A percentile compares a stretch with the other conserved stretches of the same genome.
phyloP scores from a whole-genome alignment of 108 stramenopile species.

The Fragilaria crotonensis region DNA sequence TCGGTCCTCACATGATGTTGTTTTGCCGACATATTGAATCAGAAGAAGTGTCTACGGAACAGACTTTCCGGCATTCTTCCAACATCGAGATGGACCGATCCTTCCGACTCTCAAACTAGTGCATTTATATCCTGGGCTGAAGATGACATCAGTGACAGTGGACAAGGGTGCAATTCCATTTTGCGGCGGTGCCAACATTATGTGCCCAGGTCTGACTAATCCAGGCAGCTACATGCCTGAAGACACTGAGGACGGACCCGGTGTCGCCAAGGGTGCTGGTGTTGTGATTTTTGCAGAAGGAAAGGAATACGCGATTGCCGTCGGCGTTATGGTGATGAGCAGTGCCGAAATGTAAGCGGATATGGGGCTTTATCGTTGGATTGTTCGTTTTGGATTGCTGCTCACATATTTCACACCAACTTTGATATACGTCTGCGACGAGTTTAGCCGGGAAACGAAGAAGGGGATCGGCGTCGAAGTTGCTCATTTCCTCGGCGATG shows the following conservation, averaged over 20 bases:
- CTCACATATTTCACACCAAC: neutral
- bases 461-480: slow-evolving; percentile 92
- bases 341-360: slow-evolving; percentile 76
- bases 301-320: slow-evolving; percentile 86
- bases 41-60: slow-evolving; percentile 19
- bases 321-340: slow-evolving; percentile 90
- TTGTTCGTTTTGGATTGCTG: too few relatives aligned
- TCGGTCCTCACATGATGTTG: slow-evolving; percentile 71
- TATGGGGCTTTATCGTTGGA: too few relatives aligned
- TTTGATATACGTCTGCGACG: too few relatives aligned
- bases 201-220: slow-evolving; percentile 95
- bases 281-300: slow-evolving; percentile 92
- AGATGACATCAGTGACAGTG: slow-evolving; percentile 63
- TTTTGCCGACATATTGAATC: slow-evolving; percentile 51
- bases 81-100: slow-evolving; percentile 91
- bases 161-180: slow-evolving; percentile 95
- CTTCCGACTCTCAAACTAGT: slow-evolving; percentile 84
- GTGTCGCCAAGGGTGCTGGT: slow-evolving; percentile 59
- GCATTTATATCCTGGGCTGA: slow-evolving; percentile 70
- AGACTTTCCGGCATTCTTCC: slow-evolving; percentile 84
- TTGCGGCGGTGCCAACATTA: slow-evolving; percentile 94
- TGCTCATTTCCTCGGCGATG: slow-evolving; percentile 90
- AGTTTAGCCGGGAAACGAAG: slow-evolving; percentile 69
- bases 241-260: slow-evolving; percentile 65
- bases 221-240: slow-evolving; percentile 74